phyloP scores from a whole-genome alignment of 1,284 basidiomycete genomes.

The Xerocomus amazonicus region DNA sequence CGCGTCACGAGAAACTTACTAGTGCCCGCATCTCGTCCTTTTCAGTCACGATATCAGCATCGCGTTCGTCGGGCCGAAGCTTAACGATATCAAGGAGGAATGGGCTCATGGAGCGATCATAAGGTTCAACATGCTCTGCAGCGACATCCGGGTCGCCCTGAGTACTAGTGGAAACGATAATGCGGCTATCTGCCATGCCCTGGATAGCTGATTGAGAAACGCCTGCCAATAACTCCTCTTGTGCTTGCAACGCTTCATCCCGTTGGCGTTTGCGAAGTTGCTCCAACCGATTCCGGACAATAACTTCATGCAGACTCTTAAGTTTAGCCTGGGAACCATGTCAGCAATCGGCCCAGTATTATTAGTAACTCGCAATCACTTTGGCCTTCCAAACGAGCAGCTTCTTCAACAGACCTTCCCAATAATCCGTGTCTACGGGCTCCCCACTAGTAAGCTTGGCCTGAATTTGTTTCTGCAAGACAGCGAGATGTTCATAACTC shows the following conservation, averaged over 20 bases:
- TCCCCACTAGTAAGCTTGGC: slow-evolving; percentile 88
- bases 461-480: slow-evolving; percentile 84
- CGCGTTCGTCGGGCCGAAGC: slow-evolving; percentile 71
- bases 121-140: slow-evolving; percentile 67
- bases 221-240: slow-evolving; percentile 86
- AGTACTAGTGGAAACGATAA: slow-evolving; percentile 32
- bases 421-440: slow-evolving; percentile 96
- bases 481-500: slow-evolving; percentile 77
- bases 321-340: slow-evolving; percentile 69
- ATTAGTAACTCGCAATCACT: slow-evolving; percentile 38
- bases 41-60: slow-evolving; percentile 72
- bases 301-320: slow-evolving; percentile 89
- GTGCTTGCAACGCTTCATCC: slow-evolving; percentile 89
- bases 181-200: slow-evolving; percentile 36
- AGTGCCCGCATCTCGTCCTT: slow-evolving; percentile 63
- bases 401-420: slow-evolving; percentile 90
- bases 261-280: slow-evolving; percentile 93
- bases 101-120: slow-evolving; percentile 83
- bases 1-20: slow-evolving; percentile 44
- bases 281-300: slow-evolving; percentile 92
- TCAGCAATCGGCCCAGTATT: slow-evolving; percentile 7
- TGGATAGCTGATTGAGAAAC: slow-evolving; percentile 57
- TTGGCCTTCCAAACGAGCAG: slow-evolving; percentile 99
- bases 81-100: slow-evolving; percentile 64
- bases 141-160: slow-evolving; percentile 42